Percentiles rank a stretch among this genome's conserved stretches.
Conservation (phyloP, 2,329 filamentous ascomycete genomes). For the Endoconidiophora laricicola region DNA sequence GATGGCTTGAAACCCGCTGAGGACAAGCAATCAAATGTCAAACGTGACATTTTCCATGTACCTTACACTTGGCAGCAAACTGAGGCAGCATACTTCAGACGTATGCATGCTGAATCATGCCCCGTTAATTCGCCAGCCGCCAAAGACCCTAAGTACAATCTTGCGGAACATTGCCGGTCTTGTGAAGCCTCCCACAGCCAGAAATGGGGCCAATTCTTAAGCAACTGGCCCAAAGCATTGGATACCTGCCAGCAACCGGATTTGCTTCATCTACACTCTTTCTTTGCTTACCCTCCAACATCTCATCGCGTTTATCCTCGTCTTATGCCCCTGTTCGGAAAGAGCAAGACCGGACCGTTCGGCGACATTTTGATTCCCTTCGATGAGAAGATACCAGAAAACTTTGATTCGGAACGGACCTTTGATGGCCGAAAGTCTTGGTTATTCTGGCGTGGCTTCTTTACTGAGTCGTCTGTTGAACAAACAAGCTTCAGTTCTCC, state of each 20-base stretch:
- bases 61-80: constrained; percentile 5
- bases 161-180: constrained; percentile 5
- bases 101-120: constrained; percentile 37
- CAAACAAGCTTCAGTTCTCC: constrained; percentile 1
- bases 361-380: constrained; percentile 61
- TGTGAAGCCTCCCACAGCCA: constrained; percentile 31
- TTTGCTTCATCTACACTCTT: constrained; percentile 51
- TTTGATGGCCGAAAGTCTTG: constrained; percentile 47
- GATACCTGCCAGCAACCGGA: constrained; percentile 66
- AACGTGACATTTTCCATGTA: neutral
- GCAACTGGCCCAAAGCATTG: constrained; percentile 46
- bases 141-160: constrained; percentile 1
- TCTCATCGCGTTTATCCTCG: constrained; percentile 44
- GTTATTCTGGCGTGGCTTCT: constrained; percentile 54
- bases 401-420: constrained; percentile 22
- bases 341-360: constrained; percentile 55
- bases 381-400: constrained; percentile 17
- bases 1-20: neutral
- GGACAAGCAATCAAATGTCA: neutral
- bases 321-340: constrained; percentile 59
- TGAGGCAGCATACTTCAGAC: constrained; percentile 20
- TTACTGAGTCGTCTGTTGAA: constrained; percentile 3
- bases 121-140: constrained; percentile 37
- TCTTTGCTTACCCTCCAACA: constrained; percentile 46
- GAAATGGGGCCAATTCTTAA: constrained; percentile 42